phyloP scores from a whole-genome alignment of 129 eudicot species.

The Centella asiatica region DNA sequence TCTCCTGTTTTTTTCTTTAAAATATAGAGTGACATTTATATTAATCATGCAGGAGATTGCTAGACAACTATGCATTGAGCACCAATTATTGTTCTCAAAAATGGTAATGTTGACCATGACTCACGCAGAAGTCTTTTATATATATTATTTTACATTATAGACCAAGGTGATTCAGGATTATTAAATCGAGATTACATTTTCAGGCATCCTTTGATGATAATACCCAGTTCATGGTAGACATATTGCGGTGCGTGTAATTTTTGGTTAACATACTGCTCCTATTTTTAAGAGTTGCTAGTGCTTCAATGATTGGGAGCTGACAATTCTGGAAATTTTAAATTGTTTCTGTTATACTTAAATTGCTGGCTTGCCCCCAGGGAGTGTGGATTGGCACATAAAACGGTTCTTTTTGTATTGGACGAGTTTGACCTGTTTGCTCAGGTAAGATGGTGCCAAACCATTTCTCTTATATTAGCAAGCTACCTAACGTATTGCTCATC shows the following conservation, averaged over 20 bases:
- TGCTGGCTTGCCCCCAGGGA: conserved; percentile 43
- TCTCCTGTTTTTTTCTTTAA: background rate
- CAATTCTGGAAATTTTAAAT: background rate
- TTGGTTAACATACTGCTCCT: background rate
- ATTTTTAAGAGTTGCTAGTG: background rate
- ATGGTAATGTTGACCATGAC: conserved; percentile 40
- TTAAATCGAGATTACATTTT: conserved; percentile 14
- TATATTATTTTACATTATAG: conserved; percentile 10
- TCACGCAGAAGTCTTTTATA: background rate
- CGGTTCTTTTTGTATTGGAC: conserved; percentile 71
- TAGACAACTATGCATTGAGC: conserved; percentile 74
- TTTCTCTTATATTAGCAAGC: background rate
- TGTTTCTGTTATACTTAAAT: conserved; percentile 2
- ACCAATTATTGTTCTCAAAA: conserved; percentile 70
- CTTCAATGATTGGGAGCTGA: background rate
- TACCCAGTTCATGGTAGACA: conserved; percentile 70
- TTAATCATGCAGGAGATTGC: conserved; percentile 71
- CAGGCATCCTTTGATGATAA: conserved; percentile 98
- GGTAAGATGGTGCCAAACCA: conserved; percentile 29
- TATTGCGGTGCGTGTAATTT: conserved; percentile 52
- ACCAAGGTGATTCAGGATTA: conserved; percentile 1
- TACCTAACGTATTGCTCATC: background rate
- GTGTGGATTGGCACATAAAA: conserved; percentile 98
- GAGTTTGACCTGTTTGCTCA: conserved; percentile 94
- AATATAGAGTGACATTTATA: background rate